Percentiles rank a stretch among this genome's conserved stretches.
These are phyloP conservation scores for Verticillium albo-atrum DNA, from an alignment of 2,329 filamentous ascomycete genomes.

Conservation along the genomic window DNA sequence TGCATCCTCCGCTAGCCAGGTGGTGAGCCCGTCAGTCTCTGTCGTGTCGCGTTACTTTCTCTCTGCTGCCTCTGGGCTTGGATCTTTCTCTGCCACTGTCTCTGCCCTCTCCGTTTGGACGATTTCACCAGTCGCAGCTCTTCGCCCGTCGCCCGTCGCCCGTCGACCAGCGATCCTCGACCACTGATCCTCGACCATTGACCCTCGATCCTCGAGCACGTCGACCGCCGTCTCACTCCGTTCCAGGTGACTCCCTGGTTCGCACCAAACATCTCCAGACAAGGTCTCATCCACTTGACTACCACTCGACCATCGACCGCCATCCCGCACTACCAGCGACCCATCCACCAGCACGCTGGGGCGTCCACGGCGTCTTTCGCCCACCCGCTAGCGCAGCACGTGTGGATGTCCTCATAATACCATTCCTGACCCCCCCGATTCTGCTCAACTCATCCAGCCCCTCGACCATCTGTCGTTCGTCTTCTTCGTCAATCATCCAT, in stretches of 20 bases:
- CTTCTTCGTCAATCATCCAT: neutral
- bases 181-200: too few relatives aligned
- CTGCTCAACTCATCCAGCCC: neutral
- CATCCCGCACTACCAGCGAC: neutral
- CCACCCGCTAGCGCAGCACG: neutral
- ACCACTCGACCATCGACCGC: neutral
- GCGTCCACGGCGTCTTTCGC: neutral
- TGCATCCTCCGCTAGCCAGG: neutral
- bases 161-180: neutral
- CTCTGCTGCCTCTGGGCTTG: neutral
- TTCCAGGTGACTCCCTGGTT: neutral
- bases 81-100: too few relatives aligned
- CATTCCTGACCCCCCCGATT: neutral
- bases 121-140: neutral
- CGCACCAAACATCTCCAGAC: neutral
- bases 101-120: too few relatives aligned
- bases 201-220: neutral
- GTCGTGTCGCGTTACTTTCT: neutral
- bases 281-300: neutral
- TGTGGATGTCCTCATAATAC: neutral
- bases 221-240: neutral
- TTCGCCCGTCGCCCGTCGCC: too few relatives aligned
- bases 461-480: neutral
- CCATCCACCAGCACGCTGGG: neutral
- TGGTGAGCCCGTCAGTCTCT: neutral